These are phyloP conservation scores for Tetrahymena borealis DNA, from an alignment of 73 alveolate species.

Conservation along the genomic window DNA sequence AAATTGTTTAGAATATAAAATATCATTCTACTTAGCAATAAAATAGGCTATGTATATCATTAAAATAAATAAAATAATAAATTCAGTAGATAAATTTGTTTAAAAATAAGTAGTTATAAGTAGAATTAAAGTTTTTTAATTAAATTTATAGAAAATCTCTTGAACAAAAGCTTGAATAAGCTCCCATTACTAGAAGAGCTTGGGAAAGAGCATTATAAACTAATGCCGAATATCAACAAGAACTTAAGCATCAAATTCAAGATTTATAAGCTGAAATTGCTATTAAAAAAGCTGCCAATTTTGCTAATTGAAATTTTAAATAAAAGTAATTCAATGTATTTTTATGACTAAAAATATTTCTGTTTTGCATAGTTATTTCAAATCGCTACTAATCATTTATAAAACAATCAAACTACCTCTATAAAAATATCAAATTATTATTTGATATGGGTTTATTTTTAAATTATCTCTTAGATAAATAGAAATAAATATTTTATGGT, in stretches of 20 bases:
- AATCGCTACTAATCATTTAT: no score
- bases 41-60: no score
- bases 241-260: conserved; percentile 9
- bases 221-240: conserved; percentile 15
- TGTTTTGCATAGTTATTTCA: neutral
- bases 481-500: no score
- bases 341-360: neutral
- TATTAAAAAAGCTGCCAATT: neutral
- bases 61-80: no score
- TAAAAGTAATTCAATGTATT: neutral
- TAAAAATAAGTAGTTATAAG: no score
- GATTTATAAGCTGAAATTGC: conserved; percentile 16
- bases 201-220: conserved; percentile 67
- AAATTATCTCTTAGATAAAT: no score
- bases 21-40: no score
- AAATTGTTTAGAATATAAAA: no score
- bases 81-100: no score
- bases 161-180: conserved; percentile 71
- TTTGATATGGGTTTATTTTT: no score
- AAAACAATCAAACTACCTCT: no score
- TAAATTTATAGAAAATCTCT: conserved; percentile 49
- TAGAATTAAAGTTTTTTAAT: neutral
- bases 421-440: no score
- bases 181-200: conserved; percentile 90
- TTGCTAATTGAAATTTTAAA: neutral